These are phyloP conservation scores for Carex arenaria DNA, from an alignment of 202 grass and related monocot species.

Conservation along the genomic window DNA sequence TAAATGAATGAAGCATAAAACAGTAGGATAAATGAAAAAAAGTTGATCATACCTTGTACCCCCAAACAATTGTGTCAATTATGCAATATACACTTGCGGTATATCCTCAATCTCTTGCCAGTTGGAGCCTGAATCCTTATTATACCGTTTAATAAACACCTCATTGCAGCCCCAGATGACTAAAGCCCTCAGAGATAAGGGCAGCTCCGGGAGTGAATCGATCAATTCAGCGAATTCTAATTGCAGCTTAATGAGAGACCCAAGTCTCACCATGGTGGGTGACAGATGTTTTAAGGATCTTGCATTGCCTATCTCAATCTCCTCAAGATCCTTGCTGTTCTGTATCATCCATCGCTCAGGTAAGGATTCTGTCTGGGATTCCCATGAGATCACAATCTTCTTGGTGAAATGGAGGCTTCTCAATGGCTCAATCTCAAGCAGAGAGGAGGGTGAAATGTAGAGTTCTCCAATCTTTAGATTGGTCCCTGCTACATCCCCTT, in stretches of 20 bases:
- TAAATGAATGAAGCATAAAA: neutral
- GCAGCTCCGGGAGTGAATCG: neutral
- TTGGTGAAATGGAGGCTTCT: constrained; percentile 15
- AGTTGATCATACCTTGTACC: neutral
- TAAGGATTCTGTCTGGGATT: neutral
- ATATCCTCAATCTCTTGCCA: constrained; percentile 12
- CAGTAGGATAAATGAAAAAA: neutral
- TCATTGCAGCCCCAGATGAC: constrained; percentile 1
- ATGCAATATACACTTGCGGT: neutral
- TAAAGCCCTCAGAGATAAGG: neutral
- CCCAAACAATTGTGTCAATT: neutral
- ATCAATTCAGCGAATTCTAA: neutral
- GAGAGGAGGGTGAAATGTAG: neutral
- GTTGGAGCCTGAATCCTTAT: constrained; percentile 1
- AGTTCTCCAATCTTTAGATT: constrained; percentile 12
- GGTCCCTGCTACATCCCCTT: neutral
- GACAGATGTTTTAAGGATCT: neutral
- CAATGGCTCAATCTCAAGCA: constrained; percentile 32
- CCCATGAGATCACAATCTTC: neutral
- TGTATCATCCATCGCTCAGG: constrained; percentile 31
- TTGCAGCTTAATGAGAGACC: neutral
- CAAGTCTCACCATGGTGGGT: neutral
- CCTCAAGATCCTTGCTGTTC: constrained; percentile 14
- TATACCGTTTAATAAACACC: neutral
- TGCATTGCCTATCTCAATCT: neutral